A percentile compares a stretch with the other conserved stretches of the same genome.
These are phyloP conservation scores for Avena eriantha DNA, from an alignment of 176 grass and related monocot species.

Conservation along the genomic window DNA sequence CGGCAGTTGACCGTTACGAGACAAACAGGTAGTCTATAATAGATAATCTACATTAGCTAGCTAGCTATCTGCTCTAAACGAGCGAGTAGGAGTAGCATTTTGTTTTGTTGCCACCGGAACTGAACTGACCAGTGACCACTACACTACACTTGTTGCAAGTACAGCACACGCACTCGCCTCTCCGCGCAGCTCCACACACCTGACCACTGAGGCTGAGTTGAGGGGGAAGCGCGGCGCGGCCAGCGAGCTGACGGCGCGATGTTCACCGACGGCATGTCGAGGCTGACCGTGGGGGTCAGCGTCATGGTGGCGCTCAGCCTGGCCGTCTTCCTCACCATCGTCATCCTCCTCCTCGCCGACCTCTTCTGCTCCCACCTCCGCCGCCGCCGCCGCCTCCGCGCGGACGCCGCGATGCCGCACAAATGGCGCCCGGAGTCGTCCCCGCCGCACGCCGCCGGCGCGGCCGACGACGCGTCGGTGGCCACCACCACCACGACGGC, in stretches of 20 bases:
- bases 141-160: background rate
- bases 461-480: constrained; percentile 28
- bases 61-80: constrained; percentile 32
- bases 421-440: background rate
- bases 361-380: constrained; percentile 62
- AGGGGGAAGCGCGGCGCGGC: background rate
- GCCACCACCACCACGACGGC: constrained; percentile 19
- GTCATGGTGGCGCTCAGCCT: constrained; percentile 56
- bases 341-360: constrained; percentile 58
- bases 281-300: constrained; percentile 53
- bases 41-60: background rate
- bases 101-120: constrained; percentile 14
- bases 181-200: background rate
- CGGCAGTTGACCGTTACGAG: constrained; percentile 44
- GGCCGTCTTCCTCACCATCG: constrained; percentile 58
- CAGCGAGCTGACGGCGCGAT: background rate
- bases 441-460: background rate
- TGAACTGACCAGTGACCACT: background rate
- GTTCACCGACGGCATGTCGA: constrained; percentile 53
- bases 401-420: background rate
- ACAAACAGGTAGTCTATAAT: constrained; percentile 30
- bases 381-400: constrained; percentile 18
- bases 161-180: background rate
- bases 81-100: background rate
- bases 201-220: background rate